Evolutionary conservation across 805 yeast genomes (phyloP).

Genomic region (Pichia cephalocereana): DNA sequence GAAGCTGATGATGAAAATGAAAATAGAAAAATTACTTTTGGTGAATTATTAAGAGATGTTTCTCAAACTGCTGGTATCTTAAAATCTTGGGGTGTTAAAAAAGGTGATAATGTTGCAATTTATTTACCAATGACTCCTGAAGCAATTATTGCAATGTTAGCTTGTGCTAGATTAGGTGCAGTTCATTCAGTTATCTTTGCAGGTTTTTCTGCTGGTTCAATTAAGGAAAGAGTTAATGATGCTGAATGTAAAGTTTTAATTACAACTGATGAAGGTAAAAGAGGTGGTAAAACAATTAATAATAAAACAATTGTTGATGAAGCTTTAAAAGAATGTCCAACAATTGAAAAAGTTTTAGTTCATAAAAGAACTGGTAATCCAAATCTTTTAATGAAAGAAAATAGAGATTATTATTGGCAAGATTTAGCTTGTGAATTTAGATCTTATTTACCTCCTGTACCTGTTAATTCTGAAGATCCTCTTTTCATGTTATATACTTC

Average conservation of each 20-base stretch:
- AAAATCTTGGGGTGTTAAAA: conserved; percentile 73
- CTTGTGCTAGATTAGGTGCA: conserved; percentile 91
- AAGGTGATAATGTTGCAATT: conserved; percentile 95
- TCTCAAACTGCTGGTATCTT: conserved; percentile 81
- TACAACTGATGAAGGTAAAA: conserved; percentile 90
- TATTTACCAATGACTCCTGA: conserved; percentile 98
- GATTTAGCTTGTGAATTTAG: conserved; percentile 77
- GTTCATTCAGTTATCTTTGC: conserved; percentile 95
- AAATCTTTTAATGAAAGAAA: conserved; percentile 61
- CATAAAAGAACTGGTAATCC: conserved; percentile 78
- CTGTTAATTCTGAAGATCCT: conserved; percentile 91
- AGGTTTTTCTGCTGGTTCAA: conserved; percentile 90
- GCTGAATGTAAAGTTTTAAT: conserved; percentile 80
- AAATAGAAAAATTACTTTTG: conserved; percentile 69
- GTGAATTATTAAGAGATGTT: conserved; percentile 77
- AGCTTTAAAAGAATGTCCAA: conserved; percentile 67
- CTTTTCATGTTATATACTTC: conserved; percentile 92
- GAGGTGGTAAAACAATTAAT: conserved; percentile 91
- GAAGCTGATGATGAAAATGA: conserved; percentile 89
- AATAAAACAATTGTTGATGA: conserved; percentile 95
- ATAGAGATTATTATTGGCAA: conserved; percentile 95
- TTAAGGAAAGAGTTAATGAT: conserved; percentile 82
- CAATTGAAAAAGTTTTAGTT: conserved; percentile 77
- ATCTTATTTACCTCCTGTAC: conserved; percentile 76
- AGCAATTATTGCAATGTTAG: conserved; percentile 89